Conservation (phyloP, 1,284 basidiomycete genomes). For the Gymnopus androsaceus region DNA sequence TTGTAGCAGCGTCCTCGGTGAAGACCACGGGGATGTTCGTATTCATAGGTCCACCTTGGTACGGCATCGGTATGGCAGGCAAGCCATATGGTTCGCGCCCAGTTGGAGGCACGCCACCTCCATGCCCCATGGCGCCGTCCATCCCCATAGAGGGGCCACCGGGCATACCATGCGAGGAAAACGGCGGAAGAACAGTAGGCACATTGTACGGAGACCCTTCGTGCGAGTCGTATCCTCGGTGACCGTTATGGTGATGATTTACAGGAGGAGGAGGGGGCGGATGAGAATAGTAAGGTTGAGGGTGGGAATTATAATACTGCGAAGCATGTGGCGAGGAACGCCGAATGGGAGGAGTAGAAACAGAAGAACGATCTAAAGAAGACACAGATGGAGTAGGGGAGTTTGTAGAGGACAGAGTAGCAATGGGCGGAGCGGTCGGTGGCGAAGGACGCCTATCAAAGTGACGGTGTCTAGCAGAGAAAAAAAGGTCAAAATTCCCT, state of each 20-base stretch:
- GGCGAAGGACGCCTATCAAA: slow-evolving; percentile 51
- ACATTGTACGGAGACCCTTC: neutral
- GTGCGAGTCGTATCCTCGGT: slow-evolving; percentile 9
- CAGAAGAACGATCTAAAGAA: slow-evolving; percentile 58
- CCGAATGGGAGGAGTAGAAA: slow-evolving; percentile 53
- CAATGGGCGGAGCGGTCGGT: slow-evolving; percentile 44
- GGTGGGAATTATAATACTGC: neutral
- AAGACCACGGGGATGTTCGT: slow-evolving; percentile 34
- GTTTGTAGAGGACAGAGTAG: slow-evolving; percentile 47
- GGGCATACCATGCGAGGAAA: neutral
- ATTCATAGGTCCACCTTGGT: neutral
- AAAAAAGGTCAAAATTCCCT: slow-evolving; percentile 5
- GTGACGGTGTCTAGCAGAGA: slow-evolving; percentile 41
- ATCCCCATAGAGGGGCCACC: slow-evolving; percentile 1
- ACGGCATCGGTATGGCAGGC: slow-evolving; percentile 6
- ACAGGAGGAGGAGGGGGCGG: slow-evolving; percentile 8
- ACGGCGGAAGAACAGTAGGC: neutral
- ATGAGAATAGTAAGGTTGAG: slow-evolving; percentile 7
- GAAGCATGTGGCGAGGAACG: slow-evolving; percentile 31
- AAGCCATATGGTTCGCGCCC: slow-evolving; percentile 1
- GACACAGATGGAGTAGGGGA: slow-evolving; percentile 64
- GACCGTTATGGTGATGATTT: slow-evolving; percentile 7
- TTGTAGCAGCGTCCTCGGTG: slow-evolving; percentile 63
- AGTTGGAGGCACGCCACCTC: neutral
- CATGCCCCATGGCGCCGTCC: neutral